phyloP scores from a whole-genome alignment of 1,284 basidiomycete species.

The Boletus smithii region DNA sequence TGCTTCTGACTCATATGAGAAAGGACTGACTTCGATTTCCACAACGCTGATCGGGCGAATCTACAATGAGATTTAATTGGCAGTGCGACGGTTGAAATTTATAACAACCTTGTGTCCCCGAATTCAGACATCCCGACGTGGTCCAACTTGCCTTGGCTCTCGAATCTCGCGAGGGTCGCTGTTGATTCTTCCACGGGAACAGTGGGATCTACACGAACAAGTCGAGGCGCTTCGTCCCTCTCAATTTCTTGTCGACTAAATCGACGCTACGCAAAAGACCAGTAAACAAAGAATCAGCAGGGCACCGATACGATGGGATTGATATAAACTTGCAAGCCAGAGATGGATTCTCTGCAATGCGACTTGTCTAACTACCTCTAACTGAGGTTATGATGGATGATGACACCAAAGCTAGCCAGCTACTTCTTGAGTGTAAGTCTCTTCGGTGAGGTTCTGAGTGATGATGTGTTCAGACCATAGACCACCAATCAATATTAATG shows the following conservation, averaged over 20 bases:
- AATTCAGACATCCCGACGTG: slow-evolving; percentile 54
- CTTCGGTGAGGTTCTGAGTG: too few relatives aligned
- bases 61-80: slow-evolving; percentile 22
- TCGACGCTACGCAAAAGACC: slow-evolving; percentile 40
- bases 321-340: too few relatives aligned
- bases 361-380: too few relatives aligned
- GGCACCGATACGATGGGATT: background rate
- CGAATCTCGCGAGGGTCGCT: slow-evolving; percentile 32
- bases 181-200: slow-evolving; percentile 39
- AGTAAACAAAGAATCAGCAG: too few relatives aligned
- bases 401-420: too few relatives aligned
- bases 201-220: slow-evolving; percentile 42
- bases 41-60: slow-evolving; percentile 45
- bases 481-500: too few relatives aligned
- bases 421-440: too few relatives aligned
- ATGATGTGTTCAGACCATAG: too few relatives aligned
- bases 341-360: too few relatives aligned
- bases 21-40: slow-evolving; percentile 54
- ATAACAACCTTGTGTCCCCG: slow-evolving; percentile 40
- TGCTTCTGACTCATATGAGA: slow-evolving; percentile 45
- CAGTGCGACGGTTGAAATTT: background rate
- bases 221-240: slow-evolving; percentile 47
- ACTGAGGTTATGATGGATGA: too few relatives aligned
- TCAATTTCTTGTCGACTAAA: slow-evolving; percentile 40
- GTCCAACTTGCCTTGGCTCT: slow-evolving; percentile 44